Base-by-base conservation (phyloP, 164 flowering plant genomes). In the Magnolia kwangsiensis region DNA sequence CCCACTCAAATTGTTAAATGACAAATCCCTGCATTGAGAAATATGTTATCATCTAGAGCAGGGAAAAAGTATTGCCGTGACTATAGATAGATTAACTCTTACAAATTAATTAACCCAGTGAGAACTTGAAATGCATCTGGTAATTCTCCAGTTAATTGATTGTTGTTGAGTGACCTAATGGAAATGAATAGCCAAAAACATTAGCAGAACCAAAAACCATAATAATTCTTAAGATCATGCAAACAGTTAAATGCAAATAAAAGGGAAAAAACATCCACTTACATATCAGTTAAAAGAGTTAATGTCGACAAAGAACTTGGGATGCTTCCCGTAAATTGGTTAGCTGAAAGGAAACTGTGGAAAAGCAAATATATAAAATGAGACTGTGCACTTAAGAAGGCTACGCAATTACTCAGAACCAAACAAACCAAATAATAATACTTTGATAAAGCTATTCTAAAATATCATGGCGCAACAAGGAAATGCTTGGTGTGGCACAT, bases 271-370 rank as follows among this genome's bases (percentile, higher is more conserved):
- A 14, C 45, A 50, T 51, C 29, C 37, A 80, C 89, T 80, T 81
- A 96, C 99, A 96, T 82, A 78, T 78, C 96, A 37, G 86, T 61
- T 71, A 93, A 78, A 64, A 82, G 83, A 74, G 80, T 82, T 68
- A 92, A 82, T 18, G 84, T 73, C 21, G 94, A 83, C 59, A 96
- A 69, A 69, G 94, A 82, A 82, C 74, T 82, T n/a, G 99, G 99
- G 76, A 96, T 89, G 81, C 87, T 91, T 83, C 99, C 99, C 16
- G 86, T 80, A 67, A 96, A 86, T 73, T 89, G 84, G 78, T 96
- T 96, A 80, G 82, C 94, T 79, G 99, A 89, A 87, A 96, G 98
- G 84, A 91, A 91, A 83, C 99, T 96, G 91, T 82, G 84, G 21
- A 50, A 65, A 29, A n/a, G 19, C 20, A 65, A 49, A 45, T 75